phyloP scores from a whole-genome alignment of 1,284 basidiomycete genomes.

The Naganishia cerealis region DNA sequence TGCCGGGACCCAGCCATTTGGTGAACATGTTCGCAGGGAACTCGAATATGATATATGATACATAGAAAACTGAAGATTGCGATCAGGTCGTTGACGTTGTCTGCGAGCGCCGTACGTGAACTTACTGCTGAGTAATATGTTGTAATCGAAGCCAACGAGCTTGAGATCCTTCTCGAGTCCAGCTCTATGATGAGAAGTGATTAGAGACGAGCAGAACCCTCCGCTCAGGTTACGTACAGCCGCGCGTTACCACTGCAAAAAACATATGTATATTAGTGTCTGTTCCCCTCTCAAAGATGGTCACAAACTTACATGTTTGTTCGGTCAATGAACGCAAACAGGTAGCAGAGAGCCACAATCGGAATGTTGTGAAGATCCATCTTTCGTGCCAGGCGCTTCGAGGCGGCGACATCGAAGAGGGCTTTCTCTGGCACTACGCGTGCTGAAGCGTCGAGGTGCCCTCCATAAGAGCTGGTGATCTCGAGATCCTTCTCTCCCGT shows the following conservation, averaged over 20 bases:
- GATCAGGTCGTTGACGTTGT: neutral
- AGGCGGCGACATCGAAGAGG: conserved; percentile 7
- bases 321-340: conserved; percentile 33
- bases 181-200: neutral
- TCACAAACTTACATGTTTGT: conserved; percentile 27
- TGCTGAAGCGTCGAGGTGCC: conserved; percentile 1
- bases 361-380: conserved; percentile 30
- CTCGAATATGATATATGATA: conserved; percentile 30
- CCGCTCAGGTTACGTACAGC: neutral
- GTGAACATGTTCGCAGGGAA: conserved; percentile 33
- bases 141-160: conserved; percentile 29
- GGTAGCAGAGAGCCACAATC: conserved; percentile 29
- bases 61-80: conserved; percentile 21
- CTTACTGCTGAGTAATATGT: conserved; percentile 30
- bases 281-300: neutral
- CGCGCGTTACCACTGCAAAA: conserved; percentile 17
- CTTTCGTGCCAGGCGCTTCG: conserved; percentile 24
- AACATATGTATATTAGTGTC: neutral
- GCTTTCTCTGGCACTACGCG: neutral
- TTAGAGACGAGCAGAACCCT: neutral
- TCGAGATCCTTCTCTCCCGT: conserved; percentile 20
- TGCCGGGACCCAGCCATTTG: conserved; percentile 33
- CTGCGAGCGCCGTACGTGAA: neutral
- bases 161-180: conserved; percentile 34
- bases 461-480: neutral